Evolutionary conservation across 73 alveolate species (phyloP), one percentile per base, ranked within the genome.

Genomic region (Halteria grandinella): DNA sequence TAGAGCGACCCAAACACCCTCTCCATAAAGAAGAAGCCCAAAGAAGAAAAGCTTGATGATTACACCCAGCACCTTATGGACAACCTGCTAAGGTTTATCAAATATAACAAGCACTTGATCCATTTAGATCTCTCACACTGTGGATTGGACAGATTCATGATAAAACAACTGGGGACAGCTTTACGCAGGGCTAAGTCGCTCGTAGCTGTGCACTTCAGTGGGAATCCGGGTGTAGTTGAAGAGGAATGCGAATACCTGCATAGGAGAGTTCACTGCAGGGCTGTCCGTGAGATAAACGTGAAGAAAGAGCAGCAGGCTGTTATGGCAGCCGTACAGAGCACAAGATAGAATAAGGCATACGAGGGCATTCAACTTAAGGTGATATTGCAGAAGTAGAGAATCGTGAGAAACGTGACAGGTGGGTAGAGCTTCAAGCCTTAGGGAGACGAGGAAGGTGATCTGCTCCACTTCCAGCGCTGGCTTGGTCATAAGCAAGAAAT

Each of bases 91-190:
- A 39, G 37, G 51, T 70, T 70, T 31, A 70, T 70, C 20, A 70
- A 70, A 32, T 70, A 50, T 24, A 70, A 70, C 50, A 18, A 70
- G 45, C 36, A 48, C 25, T 28, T 70, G 7, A 3, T 32, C 24
- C 83, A 70, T 23, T 44, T 70, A 7, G 83, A 70, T 50, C 41
- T 70, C n/a, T 48, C 62, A 18, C 34, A 27, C 24, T 48, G 72
- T 2, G 29, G 72, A 29, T 43, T 70, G 25, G 58, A 48, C 17
- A 15, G 12, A 17, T 17, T 15, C 15, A 15, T 28, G 8, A 32
- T 70, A 33, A 29, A 18, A 24, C 14, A 70, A 8, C 29, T 70
- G 1, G 71, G 70, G 15, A 5, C 43, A 1, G 3, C 20, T 0
- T 21, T 70, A n/a, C 29, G 72, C 31, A 70, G 34, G 36, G 53